Evolutionary conservation across 1,139 yeast genomes (phyloP), one percentile per base, ranked within the genome.

Genomic region (Debaryomyces fabryi): DNA sequence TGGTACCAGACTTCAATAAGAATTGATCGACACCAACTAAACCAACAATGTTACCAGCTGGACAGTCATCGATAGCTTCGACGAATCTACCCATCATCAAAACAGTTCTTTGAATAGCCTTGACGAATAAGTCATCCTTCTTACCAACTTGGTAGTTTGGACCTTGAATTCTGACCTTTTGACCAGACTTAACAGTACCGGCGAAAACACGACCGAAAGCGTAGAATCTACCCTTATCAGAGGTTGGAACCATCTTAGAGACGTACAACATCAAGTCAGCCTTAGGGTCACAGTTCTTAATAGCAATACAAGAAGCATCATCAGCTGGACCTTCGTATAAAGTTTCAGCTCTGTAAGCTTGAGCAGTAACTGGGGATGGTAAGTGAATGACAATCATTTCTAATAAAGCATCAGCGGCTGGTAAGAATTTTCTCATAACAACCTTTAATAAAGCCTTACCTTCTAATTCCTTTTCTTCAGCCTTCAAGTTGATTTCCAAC

Each of bases 21-120:
- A 91, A 93, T 85, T 93, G 99, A 81, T 93, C 99, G 69, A 93
- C 88, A 91, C 99, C 99, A 69, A 93, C 99, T 76, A 93, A 84
- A 90, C 98, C 99, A 74, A 92, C 86, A 88, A 93, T 93, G 96
- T 93, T 93, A 88, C 99, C 99, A 67, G 98, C 98, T 74, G 99
- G 99, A 82, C 96, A 90, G 82, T 93, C 98, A 72, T 93, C 99
- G 70, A 93, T 93, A 73, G 93, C 92, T 84, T 93, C 99, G 71
- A 89, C 96, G 76, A 82, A 78, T 83, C 97, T 89, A 75, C 99
- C 99, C 99, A 93, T 93, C 99, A 93, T 93, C 76, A 93, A 86
- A 70, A 93, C 99, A 69, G 97, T 93, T 86, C 99, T 93, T 86
- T 93, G 99, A 68, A 93, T 83, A 67, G 97, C 87, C 88, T 93